These are phyloP conservation scores for Zasmidium angulare DNA, from an alignment of 2,329 filamentous ascomycete species.

Conservation along the genomic window DNA sequence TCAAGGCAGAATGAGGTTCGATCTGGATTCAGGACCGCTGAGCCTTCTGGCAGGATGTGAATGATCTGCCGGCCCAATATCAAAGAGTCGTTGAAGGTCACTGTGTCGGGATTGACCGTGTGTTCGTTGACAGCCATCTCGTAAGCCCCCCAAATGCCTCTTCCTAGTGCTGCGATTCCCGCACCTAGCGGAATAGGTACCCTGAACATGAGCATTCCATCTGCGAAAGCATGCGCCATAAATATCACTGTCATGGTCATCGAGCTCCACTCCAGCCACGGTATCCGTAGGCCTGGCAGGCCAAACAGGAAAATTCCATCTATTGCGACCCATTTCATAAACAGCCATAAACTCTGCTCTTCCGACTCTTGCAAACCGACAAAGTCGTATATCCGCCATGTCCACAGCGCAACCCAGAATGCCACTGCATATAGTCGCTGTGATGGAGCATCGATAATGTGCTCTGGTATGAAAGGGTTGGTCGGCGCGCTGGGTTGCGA, in stretches of 20 bases:
- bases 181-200: conserved; percentile 74
- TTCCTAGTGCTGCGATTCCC: conserved; percentile 71
- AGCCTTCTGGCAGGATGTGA: conserved; percentile 92
- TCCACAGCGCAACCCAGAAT: conserved; percentile 73
- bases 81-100: conserved; percentile 87
- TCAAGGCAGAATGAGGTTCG: conserved; percentile 79
- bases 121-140: conserved; percentile 93
- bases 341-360: conserved; percentile 82
- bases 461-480: conserved; percentile 74
- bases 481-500: conserved; percentile 21
- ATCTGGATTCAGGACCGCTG: conserved; percentile 83
- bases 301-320: conserved; percentile 87
- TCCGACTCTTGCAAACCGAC: conserved; percentile 75
- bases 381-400: conserved; percentile 88
- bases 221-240: conserved; percentile 67
- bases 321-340: conserved; percentile 88
- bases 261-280: conserved; percentile 91
- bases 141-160: conserved; percentile 78
- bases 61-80: conserved; percentile 97
- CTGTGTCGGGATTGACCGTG: conserved; percentile 81
- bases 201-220: conserved; percentile 90
- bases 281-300: conserved; percentile 83
- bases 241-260: conserved; percentile 71
- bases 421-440: conserved; percentile 84
- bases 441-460: conserved; percentile 81